Percentiles rank a stretch among this genome's conserved stretches.
Conservation (phyloP, 2,329 filamentous ascomycete species). For the Colletotrichum horii region DNA sequence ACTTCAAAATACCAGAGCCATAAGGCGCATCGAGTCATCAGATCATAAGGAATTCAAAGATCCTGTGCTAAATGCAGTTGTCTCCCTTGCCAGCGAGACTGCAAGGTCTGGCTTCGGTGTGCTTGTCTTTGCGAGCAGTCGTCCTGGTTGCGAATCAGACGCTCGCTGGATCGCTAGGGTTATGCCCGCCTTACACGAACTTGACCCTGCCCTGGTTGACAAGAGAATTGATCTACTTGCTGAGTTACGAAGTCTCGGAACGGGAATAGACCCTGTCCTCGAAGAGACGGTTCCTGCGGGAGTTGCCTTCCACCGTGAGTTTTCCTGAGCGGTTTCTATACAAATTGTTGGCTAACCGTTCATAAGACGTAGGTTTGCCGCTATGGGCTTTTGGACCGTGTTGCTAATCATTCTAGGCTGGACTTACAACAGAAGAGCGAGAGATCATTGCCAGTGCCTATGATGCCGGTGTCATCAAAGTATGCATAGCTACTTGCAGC, state of each 20-base stretch:
- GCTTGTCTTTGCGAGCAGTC: conserved; percentile 76
- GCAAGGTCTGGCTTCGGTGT: conserved; percentile 72
- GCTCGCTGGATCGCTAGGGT: conserved; percentile 72
- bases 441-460: conserved; percentile 75
- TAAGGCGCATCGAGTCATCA: conserved; percentile 60
- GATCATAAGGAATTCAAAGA: conserved; percentile 66
- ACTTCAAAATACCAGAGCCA: conserved; percentile 41
- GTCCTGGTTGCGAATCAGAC: conserved; percentile 69
- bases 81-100: conserved; percentile 73
- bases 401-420: conserved; percentile 51
- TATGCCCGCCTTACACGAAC: conserved; percentile 57
- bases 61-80: conserved; percentile 71
- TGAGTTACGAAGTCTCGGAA: conserved; percentile 68
- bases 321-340: conserved; percentile 12
- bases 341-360: background rate
- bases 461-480: conserved; percentile 69
- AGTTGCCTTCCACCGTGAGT: conserved; percentile 76
- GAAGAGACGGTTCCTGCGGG: conserved; percentile 69
- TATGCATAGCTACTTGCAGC: conserved; percentile 79
- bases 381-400: background rate
- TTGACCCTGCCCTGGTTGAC: conserved; percentile 55
- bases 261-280: conserved; percentile 69
- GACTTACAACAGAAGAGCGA: conserved; percentile 76
- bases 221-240: conserved; percentile 68
- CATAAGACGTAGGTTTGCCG: conserved; percentile 38